phyloP scores from a whole-genome alignment of 2,329 filamentous ascomycete genomes.

The Epichloe sp. region DNA sequence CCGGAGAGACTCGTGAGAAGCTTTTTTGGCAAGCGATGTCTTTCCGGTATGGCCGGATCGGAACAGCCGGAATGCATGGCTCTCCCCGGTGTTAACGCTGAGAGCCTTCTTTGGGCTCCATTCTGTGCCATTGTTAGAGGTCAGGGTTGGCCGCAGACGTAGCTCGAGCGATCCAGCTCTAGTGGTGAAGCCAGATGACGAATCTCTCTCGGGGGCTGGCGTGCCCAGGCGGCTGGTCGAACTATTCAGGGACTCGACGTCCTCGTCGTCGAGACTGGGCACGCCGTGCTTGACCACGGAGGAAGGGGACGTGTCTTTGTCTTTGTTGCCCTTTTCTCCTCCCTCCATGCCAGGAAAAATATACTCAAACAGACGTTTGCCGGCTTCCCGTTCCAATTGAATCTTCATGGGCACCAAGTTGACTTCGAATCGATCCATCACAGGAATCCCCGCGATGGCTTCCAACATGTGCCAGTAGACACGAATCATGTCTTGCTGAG shows the following conservation, averaged over 20 bases:
- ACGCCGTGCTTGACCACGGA: conserved; percentile 34
- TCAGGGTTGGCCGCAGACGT: conserved; percentile 71
- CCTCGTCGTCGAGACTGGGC: conserved; percentile 16
- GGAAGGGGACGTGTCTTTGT: conserved; percentile 50
- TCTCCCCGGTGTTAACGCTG: conserved; percentile 29
- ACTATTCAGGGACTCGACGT: conserved; percentile 32
- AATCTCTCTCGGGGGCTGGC: conserved; percentile 30
- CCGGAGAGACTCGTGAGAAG: conserved; percentile 43
- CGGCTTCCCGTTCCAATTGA: conserved; percentile 84
- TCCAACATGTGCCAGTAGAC: conserved; percentile 98
- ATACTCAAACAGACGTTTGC: conserved; percentile 90
- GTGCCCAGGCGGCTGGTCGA: conserved; percentile 25
- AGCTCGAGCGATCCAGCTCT: conserved; percentile 66
- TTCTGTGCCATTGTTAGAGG: conserved; percentile 32
- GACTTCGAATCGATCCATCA: conserved; percentile 94
- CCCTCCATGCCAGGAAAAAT: conserved; percentile 76
- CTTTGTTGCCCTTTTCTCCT: conserved; percentile 39
- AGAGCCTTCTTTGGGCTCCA: conserved; percentile 31
- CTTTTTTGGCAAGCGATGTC: conserved; percentile 33
- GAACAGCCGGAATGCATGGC: conserved; percentile 40
- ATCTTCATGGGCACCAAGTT: conserved; percentile 87
- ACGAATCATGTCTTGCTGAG: conserved; percentile 65
- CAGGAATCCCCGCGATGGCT: conserved; percentile 91
- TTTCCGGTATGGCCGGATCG: conserved; percentile 29
- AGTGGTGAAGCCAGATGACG: conserved; percentile 36